Base-by-base conservation (phyloP, 2,329 filamentous ascomycete species). In the Sclerotiophoma versabilis region DNA sequence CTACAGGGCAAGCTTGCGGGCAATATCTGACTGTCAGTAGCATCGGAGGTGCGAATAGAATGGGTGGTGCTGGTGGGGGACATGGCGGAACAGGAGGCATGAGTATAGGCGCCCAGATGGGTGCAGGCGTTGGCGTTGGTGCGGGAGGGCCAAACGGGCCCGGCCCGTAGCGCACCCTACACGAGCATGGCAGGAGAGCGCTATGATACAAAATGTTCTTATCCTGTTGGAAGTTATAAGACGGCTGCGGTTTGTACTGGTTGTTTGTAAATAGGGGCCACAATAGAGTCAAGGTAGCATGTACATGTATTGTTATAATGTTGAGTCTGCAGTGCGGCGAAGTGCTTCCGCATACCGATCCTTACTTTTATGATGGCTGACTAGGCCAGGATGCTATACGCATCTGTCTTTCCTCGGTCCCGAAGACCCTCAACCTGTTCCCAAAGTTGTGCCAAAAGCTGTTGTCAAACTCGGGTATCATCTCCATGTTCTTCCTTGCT, bases 391-490 rank as follows among this genome's bases (percentile, higher is more conserved):
- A 12, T 26, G 15, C 43, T 12, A 72, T 61, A 34, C 59, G 63
- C 22, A 72, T 50, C 4, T 71, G 62, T 9, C 58, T 77, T 68
- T 88, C 84, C 39, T 78, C 64, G 0, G 84, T 87, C 2, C 84
- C 85, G 73, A 86, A 87, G 1, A 86, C 80, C 32, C 85, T 76
- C 49, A 87, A 66, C 58, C 80, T 83, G 60, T 87, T 87, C 1
- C 82, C 82, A 66, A 86, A 86, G 9, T 80, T 68, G 4, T 72
- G 63, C 85, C 85, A 88, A 64, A 87, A 87, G 14, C 76, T 70
- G 1, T 76, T 75, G 52, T 82, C 67, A 14, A 54, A 49, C 1
- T 2, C 33, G 7, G 85, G 84, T 56, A 88, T 82, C 38, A 82
- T 65, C 34, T 77, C 68, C 56, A 77, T 78, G 7, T 72, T 49